Evolutionary conservation across 164 flowering plant species (phyloP).

Genomic region (Stephania cephalantha): DNA sequence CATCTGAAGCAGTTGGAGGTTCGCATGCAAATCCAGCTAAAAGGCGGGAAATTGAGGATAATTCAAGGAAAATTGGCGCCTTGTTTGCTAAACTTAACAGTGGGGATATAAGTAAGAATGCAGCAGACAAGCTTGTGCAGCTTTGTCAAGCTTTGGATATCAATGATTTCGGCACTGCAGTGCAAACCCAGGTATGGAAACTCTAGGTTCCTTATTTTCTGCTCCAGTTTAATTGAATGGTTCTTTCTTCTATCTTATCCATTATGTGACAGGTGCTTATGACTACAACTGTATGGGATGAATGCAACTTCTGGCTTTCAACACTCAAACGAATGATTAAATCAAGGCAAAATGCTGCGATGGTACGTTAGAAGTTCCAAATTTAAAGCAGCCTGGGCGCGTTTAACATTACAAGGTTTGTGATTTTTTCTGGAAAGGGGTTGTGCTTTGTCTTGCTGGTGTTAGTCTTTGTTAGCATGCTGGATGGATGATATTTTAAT

Average conservation of each 20-base stretch:
- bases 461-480: not conserved
- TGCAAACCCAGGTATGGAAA: constrained; percentile 69
- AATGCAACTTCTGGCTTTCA: constrained; percentile 95
- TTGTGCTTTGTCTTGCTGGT: not conserved
- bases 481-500: not conserved
- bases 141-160: constrained; percentile 84
- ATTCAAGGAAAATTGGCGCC: constrained; percentile 86
- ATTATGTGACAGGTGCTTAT: constrained; percentile 51
- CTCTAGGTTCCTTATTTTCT: not conserved
- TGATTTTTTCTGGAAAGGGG: not conserved
- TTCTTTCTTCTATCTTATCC: not conserved
- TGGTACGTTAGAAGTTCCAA: constrained; percentile 25
- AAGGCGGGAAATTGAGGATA: constrained; percentile 93
- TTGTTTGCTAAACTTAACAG: constrained; percentile 84
- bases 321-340: constrained; percentile 94
- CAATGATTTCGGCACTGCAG: constrained; percentile 66
- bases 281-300: constrained; percentile 97
- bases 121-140: constrained; percentile 75
- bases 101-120: constrained; percentile 85
- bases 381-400: not conserved
- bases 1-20: constrained; percentile 86
- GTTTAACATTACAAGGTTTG: not conserved
- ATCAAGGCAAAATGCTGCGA: constrained; percentile 64
- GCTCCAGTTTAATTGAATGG: not conserved
- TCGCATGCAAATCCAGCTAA: constrained; percentile 75